phyloP scores from a whole-genome alignment of 1,284 basidiomycete species.

The Ganoderma lingzhi region DNA sequence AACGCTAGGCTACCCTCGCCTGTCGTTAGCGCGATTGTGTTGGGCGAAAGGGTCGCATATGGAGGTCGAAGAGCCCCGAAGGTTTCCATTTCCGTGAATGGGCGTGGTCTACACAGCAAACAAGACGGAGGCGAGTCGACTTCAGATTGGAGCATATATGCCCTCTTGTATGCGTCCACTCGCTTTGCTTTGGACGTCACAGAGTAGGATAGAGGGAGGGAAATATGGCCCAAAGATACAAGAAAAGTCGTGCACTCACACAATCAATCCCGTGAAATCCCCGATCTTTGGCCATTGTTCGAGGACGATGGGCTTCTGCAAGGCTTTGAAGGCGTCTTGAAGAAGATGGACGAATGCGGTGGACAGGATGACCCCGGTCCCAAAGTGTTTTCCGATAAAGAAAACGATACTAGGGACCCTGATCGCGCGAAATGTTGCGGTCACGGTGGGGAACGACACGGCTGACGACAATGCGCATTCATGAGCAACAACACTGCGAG shows the following conservation, averaged over 20 bases:
- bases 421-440: conserved; percentile 58
- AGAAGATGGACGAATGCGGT: conserved; percentile 83
- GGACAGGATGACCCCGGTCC: conserved; percentile 81
- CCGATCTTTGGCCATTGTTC: conserved; percentile 53
- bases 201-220: too few species aligned
- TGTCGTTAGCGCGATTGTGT: too few species aligned
- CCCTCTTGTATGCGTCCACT: background rate
- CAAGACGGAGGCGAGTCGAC: too few species aligned
- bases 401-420: conserved; percentile 73
- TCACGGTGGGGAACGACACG: conserved; percentile 72
- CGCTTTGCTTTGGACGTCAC: background rate
- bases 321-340: conserved; percentile 74
- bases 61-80: background rate
- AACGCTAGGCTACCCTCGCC: too few species aligned
- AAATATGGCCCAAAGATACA: too few species aligned
- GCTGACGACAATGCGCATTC: conserved; percentile 48
- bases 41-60: background rate
- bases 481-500: background rate
- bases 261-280: conserved; percentile 70
- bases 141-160: too few species aligned
- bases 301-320: conserved; percentile 57
- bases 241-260: conserved; percentile 54
- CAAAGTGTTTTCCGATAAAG: conserved; percentile 84
- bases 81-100: too few species aligned
- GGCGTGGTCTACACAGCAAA: too few species aligned